These are phyloP conservation scores for Melampsora americana DNA, from an alignment of 1,284 basidiomycete genomes.

Conservation along the genomic window DNA sequence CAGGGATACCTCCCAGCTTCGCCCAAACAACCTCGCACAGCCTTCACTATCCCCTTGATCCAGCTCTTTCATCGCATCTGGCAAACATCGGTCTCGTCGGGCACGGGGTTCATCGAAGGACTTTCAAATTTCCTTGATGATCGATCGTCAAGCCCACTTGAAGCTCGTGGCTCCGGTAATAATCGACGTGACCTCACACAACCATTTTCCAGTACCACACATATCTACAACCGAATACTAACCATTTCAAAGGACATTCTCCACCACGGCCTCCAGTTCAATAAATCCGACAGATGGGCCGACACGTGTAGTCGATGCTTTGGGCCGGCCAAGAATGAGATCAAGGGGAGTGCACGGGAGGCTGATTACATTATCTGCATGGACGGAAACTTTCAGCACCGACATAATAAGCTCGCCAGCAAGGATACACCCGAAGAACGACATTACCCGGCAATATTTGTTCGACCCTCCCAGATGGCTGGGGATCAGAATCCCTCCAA, in stretches of 20 bases:
- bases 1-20: constrained; percentile 7
- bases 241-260: background rate
- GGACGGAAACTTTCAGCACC: constrained; percentile 23
- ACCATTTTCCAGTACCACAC: background rate
- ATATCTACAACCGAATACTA: background rate
- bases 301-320: background rate
- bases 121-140: background rate
- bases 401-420: constrained; percentile 11
- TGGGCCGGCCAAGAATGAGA: background rate
- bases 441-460: background rate
- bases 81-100: background rate
- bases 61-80: too few relatives aligned
- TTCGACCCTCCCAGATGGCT: background rate
- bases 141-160: background rate
- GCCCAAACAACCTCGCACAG: background rate
- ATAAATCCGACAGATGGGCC: background rate
- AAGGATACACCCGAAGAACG: background rate
- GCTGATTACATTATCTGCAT: background rate
- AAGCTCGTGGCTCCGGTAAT: background rate
- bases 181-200: background rate
- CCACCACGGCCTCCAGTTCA: background rate
- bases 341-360: too few relatives aligned
- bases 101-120: background rate
- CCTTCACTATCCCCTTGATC: too few relatives aligned
- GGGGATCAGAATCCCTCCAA: background rate